Percentiles rank a stretch among this genome's conserved stretches.
Conservation (phyloP, 139 green algal species). For the Edaphochlamys debaryana region DNA sequence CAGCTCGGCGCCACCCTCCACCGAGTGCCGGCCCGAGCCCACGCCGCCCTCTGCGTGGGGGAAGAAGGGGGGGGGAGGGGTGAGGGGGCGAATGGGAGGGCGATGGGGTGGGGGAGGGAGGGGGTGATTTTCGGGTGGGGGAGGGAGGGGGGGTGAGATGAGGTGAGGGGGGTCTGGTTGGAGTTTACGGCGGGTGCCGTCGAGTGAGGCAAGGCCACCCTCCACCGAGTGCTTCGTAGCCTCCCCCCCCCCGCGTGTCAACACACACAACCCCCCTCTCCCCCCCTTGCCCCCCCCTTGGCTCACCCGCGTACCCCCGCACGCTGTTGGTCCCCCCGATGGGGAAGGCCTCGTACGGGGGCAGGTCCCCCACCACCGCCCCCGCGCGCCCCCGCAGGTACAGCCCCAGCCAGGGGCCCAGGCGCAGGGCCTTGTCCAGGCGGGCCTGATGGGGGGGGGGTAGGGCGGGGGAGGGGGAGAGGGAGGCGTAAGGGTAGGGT, state of each 20-base stretch:
- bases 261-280: no score
- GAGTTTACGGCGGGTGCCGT: no score
- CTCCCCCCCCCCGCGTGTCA: no score
- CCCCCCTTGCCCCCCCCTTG: no score
- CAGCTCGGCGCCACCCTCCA: slow-evolving; percentile 86
- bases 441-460: slow-evolving; percentile 34
- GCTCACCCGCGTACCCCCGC: slow-evolving; percentile 78
- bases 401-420: slow-evolving; percentile 63
- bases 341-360: slow-evolving; percentile 97
- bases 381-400: slow-evolving; percentile 70
- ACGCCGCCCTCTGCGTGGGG: slow-evolving; percentile 83
- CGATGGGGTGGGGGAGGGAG: not conserved
- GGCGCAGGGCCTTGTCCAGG: slow-evolving; percentile 67
- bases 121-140: not conserved
- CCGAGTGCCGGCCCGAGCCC: slow-evolving; percentile 86
- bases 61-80: not conserved
- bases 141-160: not conserved
- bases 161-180: not conserved
- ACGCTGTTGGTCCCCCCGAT: slow-evolving; percentile 94
- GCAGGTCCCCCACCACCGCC: slow-evolving; percentile 88
- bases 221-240: no score
- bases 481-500: not conserved
- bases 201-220: no score
- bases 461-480: not conserved
- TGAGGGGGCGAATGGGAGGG: not conserved